Evolutionary conservation across 176 grass and related monocot genomes (phyloP), one percentile per base, ranked within the genome.

Genomic region (Rhynchospora pubera): DNA sequence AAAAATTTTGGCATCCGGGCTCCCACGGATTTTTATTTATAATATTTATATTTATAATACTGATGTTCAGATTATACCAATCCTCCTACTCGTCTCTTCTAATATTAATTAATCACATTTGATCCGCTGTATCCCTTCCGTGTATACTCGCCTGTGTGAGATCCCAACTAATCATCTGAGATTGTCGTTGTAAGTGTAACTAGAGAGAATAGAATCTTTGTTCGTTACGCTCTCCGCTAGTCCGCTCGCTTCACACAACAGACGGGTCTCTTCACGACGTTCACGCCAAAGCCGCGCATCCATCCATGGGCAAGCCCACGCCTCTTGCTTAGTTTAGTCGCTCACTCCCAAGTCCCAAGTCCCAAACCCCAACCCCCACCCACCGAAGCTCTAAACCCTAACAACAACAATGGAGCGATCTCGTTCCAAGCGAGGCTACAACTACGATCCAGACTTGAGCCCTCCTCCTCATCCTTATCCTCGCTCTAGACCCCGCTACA

Each of bases 401-500:
- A 1, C 48, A 18, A 76, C 12, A 30, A 14, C 39, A 57, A 94
- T 94, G 92, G 92, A 97, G 82, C 92, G 94, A 81, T 94, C 94
- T 23, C 90, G 94, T 84, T 89, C 88, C 15, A 97, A 94, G 87
- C 86, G 94, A 53, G 85, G 88, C 0, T 94, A 94, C 85, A 84
- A 88, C 68, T 89, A 91, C 83, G 92, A 97, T 61, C 88, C 77
- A 22, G 92, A 94, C 83, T 91, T 88, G 15, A 76, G 72, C 2
- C 48, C 72, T 15, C 72, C 72, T 0, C 91, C 94, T n/a, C n/a
- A n/a, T n/a, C n/a, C n/a, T 28, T 1, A 28, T 28, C 77, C 86
- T 58, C 94, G 94, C 87, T 89, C 87, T 85, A 94, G 94, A 84
- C 78, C 83, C 8, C 90, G 94, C 28, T 97, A 94, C 84, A 92